Evolutionary conservation across 352 stramenopile genomes (phyloP).

Genomic region (Globisporangium camurandrum): DNA sequence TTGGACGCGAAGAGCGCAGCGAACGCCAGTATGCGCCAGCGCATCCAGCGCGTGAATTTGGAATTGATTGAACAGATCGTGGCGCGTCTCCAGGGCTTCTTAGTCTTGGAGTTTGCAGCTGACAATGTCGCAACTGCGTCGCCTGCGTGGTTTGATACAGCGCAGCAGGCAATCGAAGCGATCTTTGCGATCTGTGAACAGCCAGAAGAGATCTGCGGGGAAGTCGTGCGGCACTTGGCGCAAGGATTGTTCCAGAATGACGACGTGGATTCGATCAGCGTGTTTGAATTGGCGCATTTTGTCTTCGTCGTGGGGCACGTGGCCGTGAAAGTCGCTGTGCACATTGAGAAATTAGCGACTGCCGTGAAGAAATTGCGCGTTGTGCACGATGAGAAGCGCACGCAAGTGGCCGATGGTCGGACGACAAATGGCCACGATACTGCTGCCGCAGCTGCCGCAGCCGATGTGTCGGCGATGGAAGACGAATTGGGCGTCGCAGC

Average conservation of each 20-base stretch:
- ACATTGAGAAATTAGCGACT: constrained; percentile 88
- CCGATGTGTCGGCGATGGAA: constrained; percentile 86
- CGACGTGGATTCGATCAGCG: constrained; percentile 46
- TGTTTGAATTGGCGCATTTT: constrained; percentile 86
- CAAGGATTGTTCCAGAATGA: constrained; percentile 56
- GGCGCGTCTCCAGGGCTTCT: constrained; percentile 77
- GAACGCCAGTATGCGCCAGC: constrained; percentile 33
- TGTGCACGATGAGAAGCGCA: constrained; percentile 70
- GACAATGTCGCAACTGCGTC: constrained; percentile 25
- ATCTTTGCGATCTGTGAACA: constrained; percentile 88
- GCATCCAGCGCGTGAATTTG: constrained; percentile 68
- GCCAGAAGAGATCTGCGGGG: constrained; percentile 76
- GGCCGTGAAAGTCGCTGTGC: constrained; percentile 91
- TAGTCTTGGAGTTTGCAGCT: constrained; percentile 79
- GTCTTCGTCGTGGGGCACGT: constrained; percentile 95
- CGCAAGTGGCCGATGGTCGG: constrained; percentile 12
- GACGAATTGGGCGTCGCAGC: constrained; percentile 89
- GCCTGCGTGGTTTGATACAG: constrained; percentile 88
- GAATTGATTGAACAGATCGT: constrained; percentile 88
- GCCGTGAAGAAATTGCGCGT: constrained; percentile 79
- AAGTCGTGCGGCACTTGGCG: constrained; percentile 65
- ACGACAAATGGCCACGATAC: neutral
- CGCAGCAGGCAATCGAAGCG: constrained; percentile 89
- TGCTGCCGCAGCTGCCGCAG: constrained; percentile 14
- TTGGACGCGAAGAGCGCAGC: constrained; percentile 31